Base-by-base conservation (phyloP, 176 grass and related monocot species). In the Guadua angustifolia region DNA sequence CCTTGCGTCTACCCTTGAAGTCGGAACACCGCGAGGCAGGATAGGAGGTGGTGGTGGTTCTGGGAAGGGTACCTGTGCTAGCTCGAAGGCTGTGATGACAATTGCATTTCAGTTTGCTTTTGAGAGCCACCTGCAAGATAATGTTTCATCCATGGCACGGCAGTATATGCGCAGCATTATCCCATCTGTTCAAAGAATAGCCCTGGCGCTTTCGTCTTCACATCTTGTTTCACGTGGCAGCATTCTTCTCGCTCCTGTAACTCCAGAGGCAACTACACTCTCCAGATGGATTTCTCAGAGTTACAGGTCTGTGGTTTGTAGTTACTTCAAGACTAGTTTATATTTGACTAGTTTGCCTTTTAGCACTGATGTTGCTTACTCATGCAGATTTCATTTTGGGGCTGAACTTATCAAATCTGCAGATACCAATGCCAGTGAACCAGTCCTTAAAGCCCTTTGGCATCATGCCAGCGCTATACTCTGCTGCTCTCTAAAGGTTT, bases 51-150 rank as follows among this genome's bases (percentile, higher is more conserved):
- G 19, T 3, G 40, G 38, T 14, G 16, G 74, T 22, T 59, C 56
- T 24, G 51, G 19, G 8, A 73, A 79, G 0, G 18, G 32, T 3
- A 3, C 56, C 5, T 55, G 29, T 26, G 68, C 35, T 4, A 69
- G 64, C 25, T 82, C 83, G 65, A 93, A 91, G 86, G 91, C 93
- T 3, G 97, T 99, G 18, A 91, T 99, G 76, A 96, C 97, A 3
- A 93, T 99, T n/a, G 91, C 86, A 1, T 99, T 99, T 36, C 97
- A 99, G 85, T 99, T 99, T 58, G 91, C 91, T 2, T 99, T 94
- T 14, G 93, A 96, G 88, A 96, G 86, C 71, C 93, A 99, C 69
- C 91, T 99, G 49, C 89, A 94, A 32, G 91, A 94, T 13, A 96
- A 70, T 49, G 97, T 94, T 1, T 82, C 84, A 6, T 76, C 76